Evolutionary conservation across 2,329 filamentous ascomycete genomes (phyloP).

Genomic region (Didymella exigua): DNA sequence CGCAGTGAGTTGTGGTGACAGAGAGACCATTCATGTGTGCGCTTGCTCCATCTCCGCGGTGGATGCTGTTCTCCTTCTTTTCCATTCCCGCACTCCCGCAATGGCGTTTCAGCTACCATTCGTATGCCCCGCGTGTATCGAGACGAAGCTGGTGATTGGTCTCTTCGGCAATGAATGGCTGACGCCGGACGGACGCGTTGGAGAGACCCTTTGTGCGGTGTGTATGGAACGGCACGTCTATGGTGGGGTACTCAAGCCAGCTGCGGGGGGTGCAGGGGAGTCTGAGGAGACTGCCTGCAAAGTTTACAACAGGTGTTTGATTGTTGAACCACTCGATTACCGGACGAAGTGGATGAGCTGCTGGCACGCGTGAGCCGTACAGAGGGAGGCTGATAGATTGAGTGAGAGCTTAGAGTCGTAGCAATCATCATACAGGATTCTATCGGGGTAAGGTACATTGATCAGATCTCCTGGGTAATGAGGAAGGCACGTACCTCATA

Average conservation of each 20-base stretch:
- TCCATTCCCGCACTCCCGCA: slow-evolving; percentile 23
- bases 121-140: slow-evolving; percentile 20
- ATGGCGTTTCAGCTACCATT: slow-evolving; percentile 32
- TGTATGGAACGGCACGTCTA: slow-evolving; percentile 20
- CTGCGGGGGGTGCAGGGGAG: not conserved
- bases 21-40: slow-evolving; percentile 13
- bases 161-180: slow-evolving; percentile 18
- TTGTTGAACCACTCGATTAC: not conserved
- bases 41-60: not conserved
- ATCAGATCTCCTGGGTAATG: not conserved
- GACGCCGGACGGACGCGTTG: slow-evolving; percentile 36
- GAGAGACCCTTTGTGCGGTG: slow-evolving; percentile 12
- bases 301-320: not conserved
- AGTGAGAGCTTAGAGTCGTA: not conserved
- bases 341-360: not conserved
- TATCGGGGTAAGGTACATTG: not conserved
- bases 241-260: slow-evolving; percentile 19
- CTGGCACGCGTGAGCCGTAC: not conserved
- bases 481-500: slow-evolving; percentile 22
- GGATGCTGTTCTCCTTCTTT: slow-evolving; percentile 19
- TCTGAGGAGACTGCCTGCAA: not conserved
- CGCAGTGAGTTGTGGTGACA: slow-evolving; percentile 10
- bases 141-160: slow-evolving; percentile 27
- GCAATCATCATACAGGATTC: not conserved
- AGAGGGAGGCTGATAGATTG: too few relatives aligned